Base-by-base conservation (phyloP, 208 protist species). In the Trypanosomatidae sp. region DNA sequence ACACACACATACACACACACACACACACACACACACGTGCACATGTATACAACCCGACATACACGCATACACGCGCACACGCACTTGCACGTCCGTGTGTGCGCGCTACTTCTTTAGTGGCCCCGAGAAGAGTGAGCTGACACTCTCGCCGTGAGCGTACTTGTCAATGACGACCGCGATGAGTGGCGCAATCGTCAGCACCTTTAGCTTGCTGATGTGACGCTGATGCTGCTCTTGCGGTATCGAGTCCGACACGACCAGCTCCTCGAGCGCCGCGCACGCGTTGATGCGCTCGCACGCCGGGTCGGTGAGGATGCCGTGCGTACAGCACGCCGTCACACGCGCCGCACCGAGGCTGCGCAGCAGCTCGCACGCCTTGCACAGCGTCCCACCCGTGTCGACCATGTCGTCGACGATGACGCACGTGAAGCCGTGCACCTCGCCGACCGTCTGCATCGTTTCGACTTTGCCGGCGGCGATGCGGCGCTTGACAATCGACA, bases 321-420 rank as follows among this genome's bases (percentile, higher is more conserved):
- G 96, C 20, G 85, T 97, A 2, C 86, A 78, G 35, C 83, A 92
- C 7, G 94, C 95, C 46, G 96, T 91, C 1, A 98, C 83, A 32
- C 74, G 71, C 21, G 58, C 62, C 3, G 96, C 96, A 2, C 86
- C 86, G 78, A 89, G 89, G 27, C 84, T 74, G 52, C 80, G 87
- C 18, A 94, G 64, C 33, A 94, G 48, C 26, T 87, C 68, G 35
- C 77, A 88, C 19, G 94, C 93, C 48, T 92, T 96, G 59, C 61
- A 82, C 16, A 98, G 79, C 8, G 96, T 97, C 22, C 93, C 92
- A 2, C 79, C 94, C 6, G 96, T 98, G 59, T 98, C 96, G 33
- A 96, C 83, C 73, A 98, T 98, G 61, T 98, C 96, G 44, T 98
- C 96, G 18, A 97, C 69, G 30, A 98, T 94, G 26, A 98, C 72